Evolutionary conservation across 108 stramenopile species (phyloP), one percentile per base, ranked within the genome.

Genomic region (Cyclotella cryptica): DNA sequence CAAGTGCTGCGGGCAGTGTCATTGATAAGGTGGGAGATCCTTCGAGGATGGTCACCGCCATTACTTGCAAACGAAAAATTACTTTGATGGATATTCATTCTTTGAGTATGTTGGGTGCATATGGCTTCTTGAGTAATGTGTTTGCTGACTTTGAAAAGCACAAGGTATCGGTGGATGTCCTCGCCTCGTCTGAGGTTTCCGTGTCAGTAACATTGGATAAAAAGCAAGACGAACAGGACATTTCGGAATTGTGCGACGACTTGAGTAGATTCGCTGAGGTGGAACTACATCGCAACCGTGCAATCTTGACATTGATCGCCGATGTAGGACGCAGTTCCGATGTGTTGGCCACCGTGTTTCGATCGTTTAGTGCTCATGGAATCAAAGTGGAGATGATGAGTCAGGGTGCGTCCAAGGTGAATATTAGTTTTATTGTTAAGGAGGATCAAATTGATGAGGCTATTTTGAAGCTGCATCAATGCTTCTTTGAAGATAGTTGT

Each of bases 81-180:
- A 90, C 89, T 21, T 83, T 98, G 26, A 79, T 99, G 75, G 98
- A 98, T 77, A 95, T 99, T 65, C 67, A 81, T 15, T 92, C 93
- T 10, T 92, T 96, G 27, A 86, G 97, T 77, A 99, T 99, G 99
- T 90, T 98, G 59, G 99, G 98, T 27, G 96, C 96, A 45, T 96
- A 95, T 66, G 99, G 99, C 19, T 99, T 98, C 81, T 72, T 99
- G 62, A 81, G 90, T 18, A 68, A 79, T 24, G 98, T 99, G 12
- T 99, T 99, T 86, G 64, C 77, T 2, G 89, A 93, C 29, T 98
- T 98, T 80, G 97, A 97, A 79, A 91, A 92, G 62, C 85, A 96
- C 77, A 95, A 91, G 61, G 74, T 98, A n/a, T 98, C 98, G n/a
- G 98, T 99, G n/a, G 99, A 99, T 74, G 95, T 98, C 29, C 86